Conservation (phyloP, 331 rosid genomes). For the Quercus lobata region DNA sequence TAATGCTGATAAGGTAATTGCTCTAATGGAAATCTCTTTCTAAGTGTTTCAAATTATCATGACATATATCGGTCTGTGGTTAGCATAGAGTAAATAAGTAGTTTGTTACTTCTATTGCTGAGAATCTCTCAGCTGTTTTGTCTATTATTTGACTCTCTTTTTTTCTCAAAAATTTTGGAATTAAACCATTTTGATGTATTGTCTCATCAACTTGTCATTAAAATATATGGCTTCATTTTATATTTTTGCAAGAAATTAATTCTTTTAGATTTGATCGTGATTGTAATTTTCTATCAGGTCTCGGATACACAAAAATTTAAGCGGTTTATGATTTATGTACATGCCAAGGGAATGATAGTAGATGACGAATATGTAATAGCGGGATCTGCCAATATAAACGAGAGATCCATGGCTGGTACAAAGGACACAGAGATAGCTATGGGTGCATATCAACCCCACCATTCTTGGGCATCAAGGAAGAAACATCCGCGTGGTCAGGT, state of each 20-base stretch:
- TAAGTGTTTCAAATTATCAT: neutral
- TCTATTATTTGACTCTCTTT: neutral
- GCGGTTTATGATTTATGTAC: constrained; percentile 94
- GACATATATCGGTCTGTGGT: neutral
- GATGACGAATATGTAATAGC: constrained; percentile 86
- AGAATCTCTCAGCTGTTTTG: neutral
- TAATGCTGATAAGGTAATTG: constrained; percentile 52
- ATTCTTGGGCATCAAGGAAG: constrained; percentile 62
- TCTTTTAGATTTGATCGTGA: constrained; percentile 8
- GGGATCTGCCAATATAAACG: constrained; percentile 97
- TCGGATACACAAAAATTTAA: constrained; percentile 40
- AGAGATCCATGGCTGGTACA: constrained; percentile 94
- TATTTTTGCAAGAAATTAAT: neutral
- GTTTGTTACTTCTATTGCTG: neutral
- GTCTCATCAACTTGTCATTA: neutral
- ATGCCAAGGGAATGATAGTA: constrained; percentile 91
- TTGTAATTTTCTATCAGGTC: constrained; percentile 40
- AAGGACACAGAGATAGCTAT: constrained; percentile 98
- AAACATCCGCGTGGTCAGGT: constrained; percentile 88
- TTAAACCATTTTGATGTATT: neutral
- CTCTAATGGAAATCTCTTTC: neutral
- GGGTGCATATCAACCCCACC: constrained; percentile 92
- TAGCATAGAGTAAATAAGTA: neutral
- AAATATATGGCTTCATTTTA: neutral
- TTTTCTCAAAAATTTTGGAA: neutral